Base-by-base conservation (phyloP, 306 rosid species). In the Crataegus laevigata region DNA sequence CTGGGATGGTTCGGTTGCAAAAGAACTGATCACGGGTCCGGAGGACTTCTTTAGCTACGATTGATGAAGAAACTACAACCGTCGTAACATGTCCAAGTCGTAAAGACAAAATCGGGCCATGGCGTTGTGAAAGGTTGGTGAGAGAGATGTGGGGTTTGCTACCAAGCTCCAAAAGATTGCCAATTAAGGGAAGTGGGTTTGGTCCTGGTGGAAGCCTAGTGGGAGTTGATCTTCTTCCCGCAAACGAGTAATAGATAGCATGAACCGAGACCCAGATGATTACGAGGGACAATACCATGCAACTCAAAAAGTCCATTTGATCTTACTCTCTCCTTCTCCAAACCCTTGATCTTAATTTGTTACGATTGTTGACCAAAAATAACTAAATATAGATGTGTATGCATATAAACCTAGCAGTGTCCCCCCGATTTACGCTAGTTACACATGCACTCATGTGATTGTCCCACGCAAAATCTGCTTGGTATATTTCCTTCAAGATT, bases 121-220 rank as follows among this genome's bases (percentile, higher is more conserved):
- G 50, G 30, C 36, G 36, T 43, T 67, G 42, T 45, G 90, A 76
- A 4, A 84, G 82, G 3, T 80, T 62, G 19, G 85, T 15, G 1
- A 89, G n/a, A 2, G 90, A 43, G 68, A 54, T 60, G 75, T 82
- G 87, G 11, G 90, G 89, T 25, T 72, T 82, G 22, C 76, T 58
- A 0, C 84, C 93, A 1, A 89, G 75, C 47, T 82, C 84, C 22
- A 80, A 59, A 25, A 91, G 85, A 79, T 89, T 91, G 4, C 93
- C 96, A 0, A 91, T 50, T 0, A 88, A 9, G 1, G 87, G 91
- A 18, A 78, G 11, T 2, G 83, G 89, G 0, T 2, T 11, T 3
- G 91, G 96, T 5, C 93, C 88, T 1, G 93, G 91, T 51, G 93
- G 88, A 21, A 36, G 30, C 6, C 62, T 34, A 26, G 13, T 54